phyloP scores from a whole-genome alignment of 108 stramenopile genomes.

The Skeletonema costatum region DNA sequence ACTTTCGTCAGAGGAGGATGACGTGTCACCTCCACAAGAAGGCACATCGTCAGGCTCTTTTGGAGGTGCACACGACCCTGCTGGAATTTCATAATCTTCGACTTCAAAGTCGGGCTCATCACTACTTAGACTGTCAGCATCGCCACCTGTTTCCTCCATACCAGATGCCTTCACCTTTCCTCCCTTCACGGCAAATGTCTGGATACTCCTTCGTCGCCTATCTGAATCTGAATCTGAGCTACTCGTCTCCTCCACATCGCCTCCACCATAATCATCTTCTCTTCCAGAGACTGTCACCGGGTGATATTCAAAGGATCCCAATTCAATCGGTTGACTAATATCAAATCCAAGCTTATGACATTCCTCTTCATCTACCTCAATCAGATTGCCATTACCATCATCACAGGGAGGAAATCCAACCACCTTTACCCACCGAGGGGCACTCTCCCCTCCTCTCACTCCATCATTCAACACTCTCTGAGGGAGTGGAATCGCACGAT shows the following conservation, averaged over 20 bases:
- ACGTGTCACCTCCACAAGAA: conserved; percentile 21
- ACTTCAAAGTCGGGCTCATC: conserved; percentile 11
- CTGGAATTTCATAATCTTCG: conserved; percentile 7
- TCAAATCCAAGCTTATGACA: conserved; percentile 65
- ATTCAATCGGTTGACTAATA: conserved; percentile 44
- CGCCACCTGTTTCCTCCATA: not conserved
- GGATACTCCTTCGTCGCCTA: conserved; percentile 28
- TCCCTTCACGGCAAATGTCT: conserved; percentile 41
- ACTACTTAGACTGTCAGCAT: not conserved
- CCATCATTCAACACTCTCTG: conserved; percentile 6
- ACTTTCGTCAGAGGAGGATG: not conserved
- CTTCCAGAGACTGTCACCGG: conserved; percentile 31
- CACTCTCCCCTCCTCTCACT: conserved; percentile 41
- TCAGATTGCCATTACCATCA: not conserved
- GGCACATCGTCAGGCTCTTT: conserved; percentile 27
- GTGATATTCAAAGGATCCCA: conserved; percentile 58
- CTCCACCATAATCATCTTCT: conserved; percentile 19
- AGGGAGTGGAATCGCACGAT: conserved; percentile 46
- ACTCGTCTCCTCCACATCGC: not conserved
- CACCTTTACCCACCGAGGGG: conserved; percentile 61
- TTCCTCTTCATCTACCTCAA: conserved; percentile 17
- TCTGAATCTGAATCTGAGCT: conserved; percentile 17
- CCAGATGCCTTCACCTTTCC: conserved; percentile 11
- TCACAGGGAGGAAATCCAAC: conserved; percentile 72
- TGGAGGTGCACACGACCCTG: conserved; percentile 36